Conservation (phyloP, 2,329 filamentous ascomycete species). For the Cucurbitaria berberidis region DNA sequence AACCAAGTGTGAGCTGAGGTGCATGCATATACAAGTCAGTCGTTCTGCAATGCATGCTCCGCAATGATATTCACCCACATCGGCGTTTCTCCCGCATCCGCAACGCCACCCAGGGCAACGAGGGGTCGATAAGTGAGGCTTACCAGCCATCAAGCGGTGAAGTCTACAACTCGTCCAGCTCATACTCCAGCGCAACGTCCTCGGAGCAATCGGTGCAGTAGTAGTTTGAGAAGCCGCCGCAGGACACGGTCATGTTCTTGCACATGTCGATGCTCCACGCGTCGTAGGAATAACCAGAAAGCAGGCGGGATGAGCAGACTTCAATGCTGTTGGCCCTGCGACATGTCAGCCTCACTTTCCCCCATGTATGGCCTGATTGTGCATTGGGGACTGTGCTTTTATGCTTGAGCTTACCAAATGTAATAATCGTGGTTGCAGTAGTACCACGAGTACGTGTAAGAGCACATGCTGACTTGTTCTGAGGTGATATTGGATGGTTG, state of each 20-base stretch:
- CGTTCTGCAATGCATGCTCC: neutral
- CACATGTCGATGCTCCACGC: constrained; percentile 58
- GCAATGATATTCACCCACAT: neutral
- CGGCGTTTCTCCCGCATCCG: constrained; percentile 1
- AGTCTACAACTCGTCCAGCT: constrained; percentile 49
- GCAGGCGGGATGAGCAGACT: constrained; percentile 52
- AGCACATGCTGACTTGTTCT: constrained; percentile 47
- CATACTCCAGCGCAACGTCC: constrained; percentile 51
- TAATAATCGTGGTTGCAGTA: constrained; percentile 58
- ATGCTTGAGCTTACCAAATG: constrained; percentile 45
- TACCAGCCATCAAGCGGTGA: neutral
- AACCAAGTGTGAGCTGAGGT: constrained; percentile 7
- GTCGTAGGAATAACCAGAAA: constrained; percentile 56
- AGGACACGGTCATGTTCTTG: constrained; percentile 50
- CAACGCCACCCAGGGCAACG: neutral
- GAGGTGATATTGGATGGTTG: neutral
- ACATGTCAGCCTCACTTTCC: constrained; percentile 7
- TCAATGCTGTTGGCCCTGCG: constrained; percentile 52
- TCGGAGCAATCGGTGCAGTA: constrained; percentile 55
- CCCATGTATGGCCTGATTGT: neutral
- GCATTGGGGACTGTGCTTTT: no score
- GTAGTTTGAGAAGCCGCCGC: constrained; percentile 53
- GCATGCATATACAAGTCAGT: constrained; percentile 20
- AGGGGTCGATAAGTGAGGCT: constrained; percentile 2
- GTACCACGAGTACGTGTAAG: constrained; percentile 56